Evolutionary conservation across 202 grass and related monocot genomes (phyloP), one percentile per base, ranked within the genome.

Genomic region (Hordeum pubiflorum): DNA sequence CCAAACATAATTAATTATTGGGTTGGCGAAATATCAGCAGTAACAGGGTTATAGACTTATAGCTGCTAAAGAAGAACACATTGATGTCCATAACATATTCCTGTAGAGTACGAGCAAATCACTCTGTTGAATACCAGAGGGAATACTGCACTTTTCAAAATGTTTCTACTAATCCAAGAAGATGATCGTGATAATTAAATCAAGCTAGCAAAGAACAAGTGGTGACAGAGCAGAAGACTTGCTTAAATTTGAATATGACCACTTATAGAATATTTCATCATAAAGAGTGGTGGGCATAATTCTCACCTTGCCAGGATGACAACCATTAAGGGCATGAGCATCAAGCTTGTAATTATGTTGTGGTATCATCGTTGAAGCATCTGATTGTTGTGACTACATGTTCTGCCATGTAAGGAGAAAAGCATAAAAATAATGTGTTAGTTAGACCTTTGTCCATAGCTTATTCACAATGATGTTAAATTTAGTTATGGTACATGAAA

Each of bases 291-390:
- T 60, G 15, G 26, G 52, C 20, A 84, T 11, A 84, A 50, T 50
- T 26, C 77, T 81, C 63, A 98, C 96, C 92, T 98, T 84, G 54
- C 96, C 89, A 78, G 92, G 96, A 77, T 89, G 92, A 58, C 83
- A 90, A 50, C 82, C 88, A 74, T 98, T 95, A 61, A 98, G 79
- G 62, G 92, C 57, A 31, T 98, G 86, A 26, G 79, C 96, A 74
- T 98, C 96, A 61, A 98, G 92, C 74, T 93, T 98, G 88, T 95
- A 98, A 76, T 95, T 95, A 77, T 98, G 96, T 33, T 98, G 96
- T 63, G 96, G 92, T 75, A 93, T 90, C 84, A 95, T 43, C 63
- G 83, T 55, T 64, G 90, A 86, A 84, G 90, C 88, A 85, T 98
- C 90, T 50, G 90, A 87, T 63, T 88, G 76, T 22, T 95, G 86